Evolutionary conservation across 2,329 filamentous ascomycete species (phyloP).

Genomic region (Microsporum audouinii): DNA sequence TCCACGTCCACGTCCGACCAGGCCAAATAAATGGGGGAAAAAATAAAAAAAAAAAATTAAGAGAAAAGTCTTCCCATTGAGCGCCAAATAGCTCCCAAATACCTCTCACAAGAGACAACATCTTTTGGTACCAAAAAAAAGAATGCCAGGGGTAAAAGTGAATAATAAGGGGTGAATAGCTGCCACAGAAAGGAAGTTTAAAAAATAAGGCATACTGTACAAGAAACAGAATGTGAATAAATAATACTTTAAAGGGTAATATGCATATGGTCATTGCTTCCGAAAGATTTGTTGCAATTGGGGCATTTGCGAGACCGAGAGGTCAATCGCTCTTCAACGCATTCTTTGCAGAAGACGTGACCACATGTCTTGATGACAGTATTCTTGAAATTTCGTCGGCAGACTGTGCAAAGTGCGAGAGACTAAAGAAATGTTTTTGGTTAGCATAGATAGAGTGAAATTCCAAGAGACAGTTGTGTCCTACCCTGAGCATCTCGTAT

Average conservation of each 20-base stretch:
- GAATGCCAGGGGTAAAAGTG: not conserved
- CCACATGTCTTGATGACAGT: constrained; percentile 88
- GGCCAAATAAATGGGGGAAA: constrained; percentile 9
- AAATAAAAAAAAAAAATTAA: constrained; percentile 9
- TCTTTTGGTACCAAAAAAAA: not conserved
- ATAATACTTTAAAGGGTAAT: constrained; percentile 32
- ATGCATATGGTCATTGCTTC: constrained; percentile 76
- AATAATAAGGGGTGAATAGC: not conserved
- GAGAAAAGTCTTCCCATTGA: constrained; percentile 6
- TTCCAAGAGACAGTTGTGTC: constrained; percentile 28
- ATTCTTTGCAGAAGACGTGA: constrained; percentile 84
- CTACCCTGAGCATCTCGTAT: constrained; percentile 74
- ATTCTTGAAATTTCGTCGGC: constrained; percentile 86
- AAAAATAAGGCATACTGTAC: constrained; percentile 12
- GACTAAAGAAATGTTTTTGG: constrained; percentile 36
- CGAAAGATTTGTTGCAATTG: constrained; percentile 84
- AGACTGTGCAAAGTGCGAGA: constrained; percentile 81
- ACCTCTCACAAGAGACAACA: not conserved
- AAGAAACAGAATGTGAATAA: constrained; percentile 13
- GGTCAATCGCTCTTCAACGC: constrained; percentile 76
- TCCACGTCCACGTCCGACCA: constrained; percentile 14
- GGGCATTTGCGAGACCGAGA: constrained; percentile 93
- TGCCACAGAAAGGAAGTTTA: not conserved
- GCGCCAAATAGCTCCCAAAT: not conserved
- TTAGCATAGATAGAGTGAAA: constrained; percentile 13